Conservation (phyloP, 148 eudicot genomes). For the Amaranthus palmeri region DNA sequence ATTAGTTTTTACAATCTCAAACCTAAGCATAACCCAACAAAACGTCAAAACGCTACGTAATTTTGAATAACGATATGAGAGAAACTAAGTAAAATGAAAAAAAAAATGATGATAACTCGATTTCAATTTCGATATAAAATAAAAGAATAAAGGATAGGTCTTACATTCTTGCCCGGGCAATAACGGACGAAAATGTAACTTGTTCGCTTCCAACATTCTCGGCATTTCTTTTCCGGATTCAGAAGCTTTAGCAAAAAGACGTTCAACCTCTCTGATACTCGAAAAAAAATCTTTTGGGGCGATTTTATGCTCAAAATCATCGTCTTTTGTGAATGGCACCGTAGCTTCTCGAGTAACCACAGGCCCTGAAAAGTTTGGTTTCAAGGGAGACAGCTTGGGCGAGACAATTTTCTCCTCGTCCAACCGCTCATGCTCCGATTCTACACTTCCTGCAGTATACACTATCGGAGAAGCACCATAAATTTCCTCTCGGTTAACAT, state of each 20-base stretch:
- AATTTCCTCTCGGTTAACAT: slow-evolving; percentile 56
- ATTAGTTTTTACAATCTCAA: too few relatives aligned
- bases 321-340: slow-evolving; percentile 34
- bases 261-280: slow-evolving; percentile 72
- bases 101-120: too few relatives aligned
- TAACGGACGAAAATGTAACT: slow-evolving; percentile 84
- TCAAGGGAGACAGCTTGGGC: slow-evolving; percentile 63
- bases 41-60: too few relatives aligned
- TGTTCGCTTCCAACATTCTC: slow-evolving; percentile 92
- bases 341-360: slow-evolving; percentile 35
- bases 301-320: slow-evolving; percentile 45
- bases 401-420: slow-evolving; percentile 47
- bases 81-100: too few relatives aligned
- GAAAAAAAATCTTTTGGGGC: slow-evolving; percentile 67
- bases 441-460: slow-evolving; percentile 29
- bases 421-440: slow-evolving; percentile 33
- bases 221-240: slow-evolving; percentile 92
- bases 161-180: slow-evolving; percentile 64
- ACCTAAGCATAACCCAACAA: too few relatives aligned
- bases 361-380: slow-evolving; percentile 48
- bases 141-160: slow-evolving; percentile 12
- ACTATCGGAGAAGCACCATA: slow-evolving; percentile 31
- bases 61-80: too few relatives aligned
- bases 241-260: slow-evolving; percentile 70
- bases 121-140: background rate